These are phyloP conservation scores for Phytophthora meadii DNA, from an alignment of 352 stramenopile species.

Conservation along the genomic window DNA sequence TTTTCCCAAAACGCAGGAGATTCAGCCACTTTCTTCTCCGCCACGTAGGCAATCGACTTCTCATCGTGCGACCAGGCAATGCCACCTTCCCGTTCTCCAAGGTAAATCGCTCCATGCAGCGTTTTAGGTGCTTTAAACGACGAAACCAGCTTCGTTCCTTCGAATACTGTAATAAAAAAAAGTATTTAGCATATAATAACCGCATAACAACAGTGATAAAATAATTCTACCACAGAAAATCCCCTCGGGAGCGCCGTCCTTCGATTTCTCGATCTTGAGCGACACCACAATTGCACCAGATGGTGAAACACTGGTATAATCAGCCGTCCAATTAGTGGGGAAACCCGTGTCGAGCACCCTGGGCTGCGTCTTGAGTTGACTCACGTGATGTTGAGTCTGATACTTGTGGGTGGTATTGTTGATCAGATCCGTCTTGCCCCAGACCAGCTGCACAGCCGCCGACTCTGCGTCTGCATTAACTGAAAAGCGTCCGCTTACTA, in stretches of 20 bases:
- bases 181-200: conserved; percentile 1
- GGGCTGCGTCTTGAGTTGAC: conserved; percentile 23
- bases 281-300: conserved; percentile 59
- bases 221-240: conserved; percentile 49
- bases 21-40: conserved; percentile 66
- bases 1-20: conserved; percentile 64
- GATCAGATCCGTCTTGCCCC: conserved; percentile 65
- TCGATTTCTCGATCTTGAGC: conserved; percentile 62
- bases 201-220: not conserved
- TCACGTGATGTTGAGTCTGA: conserved; percentile 61
- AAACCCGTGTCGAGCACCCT: conserved; percentile 44
- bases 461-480: conserved; percentile 26
- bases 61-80: conserved; percentile 83
- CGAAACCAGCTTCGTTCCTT: conserved; percentile 41
- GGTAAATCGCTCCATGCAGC: conserved; percentile 75
- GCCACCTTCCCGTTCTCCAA: conserved; percentile 74
- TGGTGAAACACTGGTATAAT: conserved; percentile 63
- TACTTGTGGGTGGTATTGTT: conserved; percentile 65
- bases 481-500: conserved; percentile 50
- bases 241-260: conserved; percentile 44
- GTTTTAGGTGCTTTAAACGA: conserved; percentile 74
- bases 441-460: conserved; percentile 62
- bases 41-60: conserved; percentile 73
- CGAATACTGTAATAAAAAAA: conserved; percentile 43
- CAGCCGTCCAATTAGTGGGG: conserved; percentile 46